Evolutionary conservation across 441 rosid species (phyloP), one percentile per base, ranked within the genome.

Genomic region (Manihot esculenta): DNA sequence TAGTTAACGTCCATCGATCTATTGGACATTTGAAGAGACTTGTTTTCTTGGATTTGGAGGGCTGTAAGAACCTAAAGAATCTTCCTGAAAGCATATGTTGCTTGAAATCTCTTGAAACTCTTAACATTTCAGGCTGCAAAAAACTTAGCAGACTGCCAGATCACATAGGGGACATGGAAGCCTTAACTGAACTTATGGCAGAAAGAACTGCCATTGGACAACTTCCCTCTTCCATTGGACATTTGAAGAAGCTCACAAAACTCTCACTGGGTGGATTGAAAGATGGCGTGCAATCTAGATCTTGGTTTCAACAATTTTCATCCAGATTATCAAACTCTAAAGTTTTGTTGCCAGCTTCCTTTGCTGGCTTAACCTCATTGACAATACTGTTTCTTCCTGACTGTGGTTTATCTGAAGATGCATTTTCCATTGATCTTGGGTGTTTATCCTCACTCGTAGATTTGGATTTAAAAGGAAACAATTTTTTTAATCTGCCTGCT

Each of bases 21-120:
- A 23, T 69, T 48, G 54, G 54, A 45, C 3, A 59, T 56, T 45
- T 56, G 23, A 6, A 42, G 6, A 42, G 63, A 21, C 64, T 69
- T n/a, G 24, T 20, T 23, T 45, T 42, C 42, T 47, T 69, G 44
- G 17, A 69, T 69, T 33, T 69, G 35, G 33, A 42, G 10, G 41
- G 23, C 24, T 69, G 72, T 56, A 69, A 69, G 42, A 44, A 10
- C 15, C 64, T 69, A 26, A 44, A 42, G 33, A 24, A 41, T 45
- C 53, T 69, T n/a, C 72, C 72, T 5, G 27, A 41, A 41, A 69
- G 50, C 50, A 15, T 47, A 14, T 47, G 50, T 47, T 14, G 18
- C 50, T 47, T 47, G 50, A 47, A 14, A 47, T 13, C n/a, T 47
- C 50, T 47, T 15, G 6, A 15, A 47, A 14, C 18, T 14, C 18